phyloP scores from a whole-genome alignment of 345 rosid species.

The Theobroma cacao region DNA sequence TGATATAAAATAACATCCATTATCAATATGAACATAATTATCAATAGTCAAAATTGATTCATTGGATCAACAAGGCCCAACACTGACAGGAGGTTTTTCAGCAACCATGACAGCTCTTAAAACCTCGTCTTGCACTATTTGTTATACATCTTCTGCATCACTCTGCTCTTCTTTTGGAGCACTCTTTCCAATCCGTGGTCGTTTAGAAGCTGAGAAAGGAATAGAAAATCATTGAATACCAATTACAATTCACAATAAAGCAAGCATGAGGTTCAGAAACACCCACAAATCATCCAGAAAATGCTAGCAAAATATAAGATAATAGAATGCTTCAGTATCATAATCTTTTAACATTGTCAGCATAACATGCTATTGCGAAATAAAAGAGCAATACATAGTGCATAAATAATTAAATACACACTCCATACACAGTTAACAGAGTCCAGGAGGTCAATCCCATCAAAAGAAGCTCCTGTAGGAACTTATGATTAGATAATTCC shows the following conservation, averaged over 20 bases:
- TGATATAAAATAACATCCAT: conserved; percentile 4
- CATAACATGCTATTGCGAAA: not conserved
- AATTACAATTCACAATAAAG: conserved; percentile 3
- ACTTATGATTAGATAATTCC: not conserved
- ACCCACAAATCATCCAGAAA: not conserved
- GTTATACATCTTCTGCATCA: conserved; percentile 4
- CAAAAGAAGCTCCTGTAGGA: not conserved
- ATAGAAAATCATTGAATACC: not conserved
- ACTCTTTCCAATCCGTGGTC: conserved; percentile 19
- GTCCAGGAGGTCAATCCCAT: not conserved
- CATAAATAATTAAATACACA: not conserved
- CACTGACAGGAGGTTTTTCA: not conserved
- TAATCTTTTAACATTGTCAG: not conserved
- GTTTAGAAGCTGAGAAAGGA: conserved; percentile 32
- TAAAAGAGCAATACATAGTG: not conserved
- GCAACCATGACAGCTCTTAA: not conserved
- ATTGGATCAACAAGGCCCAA: not conserved
- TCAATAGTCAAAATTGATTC: conserved; percentile 26
- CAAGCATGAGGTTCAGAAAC: not conserved
- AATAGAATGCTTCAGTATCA: not conserved
- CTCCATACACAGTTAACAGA: not conserved
- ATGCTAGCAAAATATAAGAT: not conserved
- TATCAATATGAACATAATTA: conserved; percentile 6
- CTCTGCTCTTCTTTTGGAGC: conserved; percentile 20
- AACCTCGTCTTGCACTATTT: not conserved